Base-by-base conservation (phyloP, 2,329 filamentous ascomycete genomes). In the Parascedosporium putredinis region DNA sequence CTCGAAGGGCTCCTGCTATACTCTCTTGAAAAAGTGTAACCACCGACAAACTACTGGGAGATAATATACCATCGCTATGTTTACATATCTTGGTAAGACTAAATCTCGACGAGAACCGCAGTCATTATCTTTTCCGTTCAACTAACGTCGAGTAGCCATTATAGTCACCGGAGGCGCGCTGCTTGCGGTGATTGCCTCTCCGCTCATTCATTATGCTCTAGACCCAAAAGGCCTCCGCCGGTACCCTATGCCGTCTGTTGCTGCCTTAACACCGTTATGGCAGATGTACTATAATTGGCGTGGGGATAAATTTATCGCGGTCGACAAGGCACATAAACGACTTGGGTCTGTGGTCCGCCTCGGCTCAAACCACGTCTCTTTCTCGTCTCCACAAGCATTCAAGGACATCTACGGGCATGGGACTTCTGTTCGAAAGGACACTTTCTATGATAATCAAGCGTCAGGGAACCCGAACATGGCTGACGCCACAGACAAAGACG, bases 331-430 rank as follows among this genome's bases (percentile, higher is more conserved):
- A 20, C 44, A 46, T 22, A 16, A 31, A 29, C 24, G n/a, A 31
- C 18, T 45, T 10, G 42, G 48, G 7, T n/a, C 7, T 10, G 42
- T 58, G 27, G 56, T 59, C 18, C 56, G 55, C 20, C 47, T 60
- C 36, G 56, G 53, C 5, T 59, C 61, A 4, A 53, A 56, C 22
- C 61, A 63, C 47, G 56, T 63, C 20, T 63, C 62, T 4, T 64
- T 62, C 52, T 58, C 59, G 2, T 58, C 61, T 42, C 46, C 53
- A 4, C 53, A 49, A 34, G 63, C 62, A 23, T 62, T 58, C 56
- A 63, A 61, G 45, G 62, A 64, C 24, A 64, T 65, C 47, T 64
- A 65, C 38, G 60, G 62, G 5, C 61, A 64, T 36, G 52, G 53
- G 5, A 46, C 51, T 10, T 18, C 53, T 4, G 51, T 53, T 29